Evolutionary conservation across 768 basidiomycete species (phyloP).

Genomic region (Mrakia hoshinonis): DNA sequence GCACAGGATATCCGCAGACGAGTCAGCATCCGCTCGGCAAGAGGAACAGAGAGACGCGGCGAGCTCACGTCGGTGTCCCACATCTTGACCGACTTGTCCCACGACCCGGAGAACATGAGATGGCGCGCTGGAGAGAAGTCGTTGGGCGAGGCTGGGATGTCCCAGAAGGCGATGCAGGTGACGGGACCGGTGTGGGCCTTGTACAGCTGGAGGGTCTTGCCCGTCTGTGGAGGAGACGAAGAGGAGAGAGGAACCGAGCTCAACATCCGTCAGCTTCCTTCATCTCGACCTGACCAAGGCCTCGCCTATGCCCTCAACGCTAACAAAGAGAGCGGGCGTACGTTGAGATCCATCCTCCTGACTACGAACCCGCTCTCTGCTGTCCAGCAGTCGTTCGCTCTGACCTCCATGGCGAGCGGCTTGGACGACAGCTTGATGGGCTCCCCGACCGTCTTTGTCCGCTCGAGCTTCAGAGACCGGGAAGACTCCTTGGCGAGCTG

Average conservation of each 20-base stretch:
- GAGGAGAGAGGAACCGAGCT: not conserved
- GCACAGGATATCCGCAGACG: slow-evolving; percentile 24
- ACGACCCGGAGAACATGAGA: slow-evolving; percentile 78
- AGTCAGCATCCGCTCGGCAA: not conserved
- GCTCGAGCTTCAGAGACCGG: slow-evolving; percentile 54
- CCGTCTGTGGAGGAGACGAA: slow-evolving; percentile 50
- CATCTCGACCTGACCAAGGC: not conserved
- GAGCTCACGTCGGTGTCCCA: slow-evolving; percentile 67
- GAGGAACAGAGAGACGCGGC: slow-evolving; percentile 9
- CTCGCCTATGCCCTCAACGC: not conserved
- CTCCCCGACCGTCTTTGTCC: slow-evolving; percentile 60
- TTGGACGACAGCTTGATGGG: slow-evolving; percentile 71
- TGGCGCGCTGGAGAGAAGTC: slow-evolving; percentile 2
- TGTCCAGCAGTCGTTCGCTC: slow-evolving; percentile 66
- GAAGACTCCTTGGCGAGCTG: slow-evolving; percentile 59
- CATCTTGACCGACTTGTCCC: slow-evolving; percentile 90
- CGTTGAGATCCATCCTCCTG: slow-evolving; percentile 68
- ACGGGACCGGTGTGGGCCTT: slow-evolving; percentile 83
- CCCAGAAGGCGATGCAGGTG: slow-evolving; percentile 62
- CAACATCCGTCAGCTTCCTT: slow-evolving; percentile 3
- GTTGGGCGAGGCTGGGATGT: not conserved
- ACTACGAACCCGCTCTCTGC: slow-evolving; percentile 75
- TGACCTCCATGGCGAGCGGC: slow-evolving; percentile 60
- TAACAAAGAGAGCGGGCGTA: slow-evolving; percentile 38
- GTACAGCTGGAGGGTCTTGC: slow-evolving; percentile 65